Evolutionary conservation across 2,329 filamentous ascomycete species (phyloP), one percentile per base, ranked within the genome.

Genomic region (Talaromyces sp.): DNA sequence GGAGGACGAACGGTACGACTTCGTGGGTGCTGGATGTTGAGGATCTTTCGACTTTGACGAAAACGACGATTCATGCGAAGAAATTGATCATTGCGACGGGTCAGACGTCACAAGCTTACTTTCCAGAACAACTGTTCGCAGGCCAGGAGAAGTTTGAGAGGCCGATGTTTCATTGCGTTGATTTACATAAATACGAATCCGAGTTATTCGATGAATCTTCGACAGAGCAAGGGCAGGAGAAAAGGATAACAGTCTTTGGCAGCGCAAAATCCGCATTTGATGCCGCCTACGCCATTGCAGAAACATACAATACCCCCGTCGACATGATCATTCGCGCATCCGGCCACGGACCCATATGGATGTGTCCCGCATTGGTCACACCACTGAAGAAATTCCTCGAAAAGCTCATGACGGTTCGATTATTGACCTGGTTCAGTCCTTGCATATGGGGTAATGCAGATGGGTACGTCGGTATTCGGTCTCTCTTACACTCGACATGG

Each of bases 351-450:
- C 78, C 78, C 0, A 66, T 66, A 54, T 79, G 77, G 77, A 76
- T 80, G 75, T 71, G 73, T 7, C 76, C 76, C 0, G 75, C 84
- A 1, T 87, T 86, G 63, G 87, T 91, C 16, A 90, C 88, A 1
- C 88, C 88, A 0, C 72, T 90, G n/a, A 88, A 88, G 73, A 83
- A 83, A 65, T 87, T 85, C 83, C 77, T 91, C 0, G 89, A 92
- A 75, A 86, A 88, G 70, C 82, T 92, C 4, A 83, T 89, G 3
- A 84, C 85, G 37, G 89, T 85, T 0, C 86, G 90, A 0, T 82
- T 90, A 68, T 77, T 93, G 62, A 90, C 87, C 1, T 92, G 88
- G 87, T 87, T 93, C 75, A 88, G 85, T 60, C 90, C 91, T 0
- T 93, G 90, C 72, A 83, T 90, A 14, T 93, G 89, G 88, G 88